Evolutionary conservation across 2,329 filamentous ascomycete species (phyloP).

Genomic region (Colletotrichum orchidophilum): DNA sequence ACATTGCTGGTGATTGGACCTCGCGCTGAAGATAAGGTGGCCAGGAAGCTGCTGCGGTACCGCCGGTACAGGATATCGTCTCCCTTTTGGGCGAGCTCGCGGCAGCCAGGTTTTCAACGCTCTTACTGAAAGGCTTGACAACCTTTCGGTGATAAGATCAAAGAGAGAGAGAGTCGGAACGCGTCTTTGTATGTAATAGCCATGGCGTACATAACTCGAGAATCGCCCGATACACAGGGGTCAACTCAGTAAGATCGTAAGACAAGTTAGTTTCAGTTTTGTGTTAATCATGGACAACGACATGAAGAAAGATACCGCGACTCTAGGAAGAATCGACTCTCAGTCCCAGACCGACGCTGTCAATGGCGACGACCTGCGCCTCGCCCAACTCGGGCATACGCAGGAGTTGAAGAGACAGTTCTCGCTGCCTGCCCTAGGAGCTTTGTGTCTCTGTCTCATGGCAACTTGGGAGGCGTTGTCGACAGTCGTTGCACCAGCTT

Average conservation of each 20-base stretch:
- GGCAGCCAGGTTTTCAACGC: not conserved
- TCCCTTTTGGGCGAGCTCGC: not conserved
- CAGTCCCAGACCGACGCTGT: not conserved
- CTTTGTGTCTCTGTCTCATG: conserved; percentile 58
- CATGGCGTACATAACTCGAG: conserved; percentile 21
- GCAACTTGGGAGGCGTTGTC: conserved; percentile 61
- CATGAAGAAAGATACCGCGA: conserved; percentile 16
- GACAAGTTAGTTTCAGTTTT: not conserved
- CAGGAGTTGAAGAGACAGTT: conserved; percentile 46
- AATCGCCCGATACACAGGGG: conserved; percentile 7
- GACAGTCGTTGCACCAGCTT: conserved; percentile 53
- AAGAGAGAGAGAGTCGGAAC: not conserved
- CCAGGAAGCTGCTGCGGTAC: not conserved
- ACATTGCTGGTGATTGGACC: conserved; percentile 17
- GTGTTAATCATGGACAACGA: conserved; percentile 19
- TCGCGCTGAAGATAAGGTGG: conserved; percentile 11
- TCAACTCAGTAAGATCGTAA: not conserved
- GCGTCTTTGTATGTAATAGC: not conserved
- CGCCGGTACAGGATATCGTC: not conserved
- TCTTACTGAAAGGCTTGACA: not conserved
- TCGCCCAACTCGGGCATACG: conserved; percentile 41
- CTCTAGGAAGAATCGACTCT: conserved; percentile 9
- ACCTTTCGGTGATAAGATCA: conserved; percentile 5
- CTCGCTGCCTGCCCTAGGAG: conserved; percentile 53
- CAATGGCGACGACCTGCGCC: conserved; percentile 25